Evolutionary conservation across 306 rosid genomes (phyloP), one percentile per base, ranked within the genome.

Genomic region (Luffa aegyptiaca): DNA sequence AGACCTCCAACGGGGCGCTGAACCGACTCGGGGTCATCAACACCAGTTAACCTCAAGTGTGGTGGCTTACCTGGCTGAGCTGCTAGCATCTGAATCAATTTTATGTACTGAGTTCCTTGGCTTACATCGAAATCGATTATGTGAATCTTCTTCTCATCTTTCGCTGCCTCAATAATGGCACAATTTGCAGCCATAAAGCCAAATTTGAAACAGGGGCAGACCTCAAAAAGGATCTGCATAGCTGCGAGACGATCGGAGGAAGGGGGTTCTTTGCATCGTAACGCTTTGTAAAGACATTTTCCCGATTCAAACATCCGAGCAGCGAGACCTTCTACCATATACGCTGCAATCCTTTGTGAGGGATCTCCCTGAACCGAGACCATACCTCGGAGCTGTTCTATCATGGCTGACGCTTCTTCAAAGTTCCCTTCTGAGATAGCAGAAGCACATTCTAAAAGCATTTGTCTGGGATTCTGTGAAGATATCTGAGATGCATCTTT

Each of bases 241-340:
- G 99, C 97, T 57, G 99, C 99, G 41, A 95, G 84, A 51, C 97
- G 97, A 70, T 93, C 96, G 8, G 96, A 86, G 36, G 99, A 89
- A 44, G 99, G 97, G 31, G 99, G 96, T 75, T 95, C 97, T 82
- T 95, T 95, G 93, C 99, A 95, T 84, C 85, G 93, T 75, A 95
- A 68, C 17, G 99, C 93, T 68, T 83, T 89, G 68, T 95, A 95
- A 57, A 95, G 87, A 79, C 83, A 84, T 80, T 90, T 91, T 0
- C 99, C 99, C 0, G 99, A 93, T 61, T 84, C 78, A 10, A 93
- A 93, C 46, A 93, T 26, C 77, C 97, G 95, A 76, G 99, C 99
- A 8, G 94, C 97, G 2, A 95, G 97, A 74, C 99, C 97, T 86
- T 95, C 99, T 55, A 93, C 97, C 97, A 95, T 93, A 87, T 95